Base-by-base conservation (phyloP, 257 asterid species). In the Mitragyna speciosa region DNA sequence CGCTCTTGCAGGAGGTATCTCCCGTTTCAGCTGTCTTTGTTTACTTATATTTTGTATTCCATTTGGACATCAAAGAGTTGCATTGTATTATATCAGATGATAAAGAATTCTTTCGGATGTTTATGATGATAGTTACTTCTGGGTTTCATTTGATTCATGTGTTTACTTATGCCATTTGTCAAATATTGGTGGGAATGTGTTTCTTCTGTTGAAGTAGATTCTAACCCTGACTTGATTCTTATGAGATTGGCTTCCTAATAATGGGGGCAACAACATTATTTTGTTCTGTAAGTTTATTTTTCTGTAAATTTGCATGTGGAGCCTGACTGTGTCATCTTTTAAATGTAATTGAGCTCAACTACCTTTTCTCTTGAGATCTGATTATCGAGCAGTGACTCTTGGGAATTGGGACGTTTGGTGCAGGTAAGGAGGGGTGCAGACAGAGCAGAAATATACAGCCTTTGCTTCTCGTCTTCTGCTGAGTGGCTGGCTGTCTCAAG, bases 341-440 rank as follows among this genome's bases (percentile, higher is more conserved):
- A 72, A 47, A 72, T 75, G 65, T 22, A 19, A 17, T 65, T 67
- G 11, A 33, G 48, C 77, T 73, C 3, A 7, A 5, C 2, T 73
- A 20, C 12, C 14, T 36, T n/a, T 73, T n/a, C 49, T 16, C n/a
- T 31, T 70, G 12, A 56, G 20, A 39, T 28, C 54, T 39, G 30
- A 26, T 45, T 30, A 70, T 41, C 19, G 10, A 39, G 66, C 19
- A 39, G 70, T 39, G 28, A n/a, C 30, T 68, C 39, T 76, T n/a
- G 56, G 45, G 28, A 72, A 26, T 76, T n/a, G 56, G 43, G 26
- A 72, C 67, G 45, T 86, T 12, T 75, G 80, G 78, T 86, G 86
- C 93, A 96, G 99, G 93, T 95, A 61, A 89, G 99, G 77, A 89
- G 97, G 85, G 98, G 98, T 19, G 94, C 97, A n/a, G 99, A 93